Conservation (phyloP, 2,329 filamentous ascomycete genomes). For the Colletotrichum sp. region DNA sequence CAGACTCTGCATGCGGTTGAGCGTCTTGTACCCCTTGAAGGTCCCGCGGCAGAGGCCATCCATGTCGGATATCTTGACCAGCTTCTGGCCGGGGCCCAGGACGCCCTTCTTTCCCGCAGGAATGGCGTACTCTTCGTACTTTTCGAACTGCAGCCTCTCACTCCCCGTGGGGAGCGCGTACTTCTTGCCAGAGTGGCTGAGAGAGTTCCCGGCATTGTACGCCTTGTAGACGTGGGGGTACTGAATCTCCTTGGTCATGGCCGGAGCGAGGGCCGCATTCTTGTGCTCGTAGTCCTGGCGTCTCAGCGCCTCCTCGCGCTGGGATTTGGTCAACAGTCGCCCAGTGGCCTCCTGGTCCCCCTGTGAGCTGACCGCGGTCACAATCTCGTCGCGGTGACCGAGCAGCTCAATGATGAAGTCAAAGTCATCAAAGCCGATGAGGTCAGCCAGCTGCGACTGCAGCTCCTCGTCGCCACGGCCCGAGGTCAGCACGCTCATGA, state of each 20-base stretch:
- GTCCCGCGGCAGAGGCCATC: conserved; percentile 91
- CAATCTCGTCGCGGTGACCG: conserved; percentile 72
- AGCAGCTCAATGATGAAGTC: conserved; percentile 95
- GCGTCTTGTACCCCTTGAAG: conserved; percentile 89
- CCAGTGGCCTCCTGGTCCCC: conserved; percentile 38
- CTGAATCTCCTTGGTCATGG: conserved; percentile 72
- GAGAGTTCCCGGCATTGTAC: conserved; percentile 83
- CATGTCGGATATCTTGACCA: conserved; percentile 80
- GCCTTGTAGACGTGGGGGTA: conserved; percentile 95
- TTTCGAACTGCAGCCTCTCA: conserved; percentile 70
- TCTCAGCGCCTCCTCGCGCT: conserved; percentile 80
- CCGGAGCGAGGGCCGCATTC: conserved; percentile 70
- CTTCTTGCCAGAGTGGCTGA: conserved; percentile 80
- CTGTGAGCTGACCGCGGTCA: conserved; percentile 47
- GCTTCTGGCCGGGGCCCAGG: conserved; percentile 72
- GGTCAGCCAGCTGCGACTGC: conserved; percentile 88
- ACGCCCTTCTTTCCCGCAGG: conserved; percentile 82
- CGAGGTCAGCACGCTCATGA: conserved; percentile 75
- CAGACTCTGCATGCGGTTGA: conserved; percentile 98
- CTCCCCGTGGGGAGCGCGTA: conserved; percentile 83
- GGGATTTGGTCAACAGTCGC: conserved; percentile 73
- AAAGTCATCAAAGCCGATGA: conserved; percentile 91
- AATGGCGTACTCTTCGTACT: conserved; percentile 89
- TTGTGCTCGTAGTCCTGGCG: conserved; percentile 86
- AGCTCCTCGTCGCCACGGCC: conserved; percentile 78